phyloP scores from a whole-genome alignment of 169 alveolate genomes.

The Besnoitia besnoiti region DNA sequence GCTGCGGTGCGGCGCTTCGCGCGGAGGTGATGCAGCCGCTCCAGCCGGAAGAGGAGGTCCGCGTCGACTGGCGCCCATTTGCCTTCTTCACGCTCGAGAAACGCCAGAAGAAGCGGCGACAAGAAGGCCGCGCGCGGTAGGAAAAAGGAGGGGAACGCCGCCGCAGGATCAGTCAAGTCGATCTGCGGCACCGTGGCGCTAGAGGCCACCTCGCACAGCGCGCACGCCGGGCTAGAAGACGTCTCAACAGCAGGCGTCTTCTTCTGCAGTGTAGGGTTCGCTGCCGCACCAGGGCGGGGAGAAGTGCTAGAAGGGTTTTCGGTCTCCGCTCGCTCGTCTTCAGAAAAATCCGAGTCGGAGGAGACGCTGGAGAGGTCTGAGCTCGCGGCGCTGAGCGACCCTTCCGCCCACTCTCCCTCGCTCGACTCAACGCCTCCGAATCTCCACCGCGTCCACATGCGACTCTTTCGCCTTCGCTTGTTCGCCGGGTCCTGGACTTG shows the following conservation, averaged over 20 bases:
- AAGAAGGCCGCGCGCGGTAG: neutral
- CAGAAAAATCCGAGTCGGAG: neutral
- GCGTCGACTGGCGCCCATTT: slow-evolving; percentile 2
- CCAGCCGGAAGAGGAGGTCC: neutral
- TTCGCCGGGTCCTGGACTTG: neutral
- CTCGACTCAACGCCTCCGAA: neutral
- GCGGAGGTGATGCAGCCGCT: neutral
- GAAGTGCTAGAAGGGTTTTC: neutral
- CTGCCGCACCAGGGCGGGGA: too few species aligned
- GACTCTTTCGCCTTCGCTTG: neutral
- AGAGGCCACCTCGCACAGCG: neutral
- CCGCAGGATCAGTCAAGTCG: neutral
- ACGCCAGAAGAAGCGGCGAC: neutral
- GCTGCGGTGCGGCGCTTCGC: neutral
- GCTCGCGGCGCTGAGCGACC: neutral
- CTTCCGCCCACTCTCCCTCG: neutral
- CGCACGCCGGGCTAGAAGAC: neutral
- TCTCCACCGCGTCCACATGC: slow-evolving; percentile 13
- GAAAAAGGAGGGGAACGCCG: neutral
- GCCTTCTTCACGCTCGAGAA: neutral
- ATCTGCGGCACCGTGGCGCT: neutral
- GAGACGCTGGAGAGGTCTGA: neutral
- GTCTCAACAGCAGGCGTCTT: neutral
- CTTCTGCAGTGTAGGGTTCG: too few species aligned
- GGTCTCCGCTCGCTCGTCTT: neutral